These are phyloP conservation scores for Dipodascus geniculatus DNA, from an alignment of 805 yeast genomes.

Conservation along the genomic window DNA sequence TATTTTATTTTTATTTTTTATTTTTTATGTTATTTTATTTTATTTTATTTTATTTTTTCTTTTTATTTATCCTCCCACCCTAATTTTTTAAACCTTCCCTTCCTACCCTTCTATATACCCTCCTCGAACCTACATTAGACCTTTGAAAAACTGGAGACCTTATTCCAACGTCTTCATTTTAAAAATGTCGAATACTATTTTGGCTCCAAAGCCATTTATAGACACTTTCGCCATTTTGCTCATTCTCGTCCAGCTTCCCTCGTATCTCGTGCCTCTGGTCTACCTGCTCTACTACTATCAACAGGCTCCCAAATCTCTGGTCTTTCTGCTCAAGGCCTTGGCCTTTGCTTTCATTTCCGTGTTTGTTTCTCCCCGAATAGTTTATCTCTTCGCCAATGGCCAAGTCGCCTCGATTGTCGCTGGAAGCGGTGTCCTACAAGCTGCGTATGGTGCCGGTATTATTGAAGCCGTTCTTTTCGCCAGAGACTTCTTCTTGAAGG, in stretches of 20 bases:
- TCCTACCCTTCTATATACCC: not conserved
- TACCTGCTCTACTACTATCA: not conserved
- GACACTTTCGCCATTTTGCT: not conserved
- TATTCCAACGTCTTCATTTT: not conserved
- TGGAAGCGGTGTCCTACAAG: not conserved
- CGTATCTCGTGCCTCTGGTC: not conserved
- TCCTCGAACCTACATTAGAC: not conserved
- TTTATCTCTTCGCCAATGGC: not conserved
- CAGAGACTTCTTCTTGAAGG: not conserved
- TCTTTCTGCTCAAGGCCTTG: not conserved
- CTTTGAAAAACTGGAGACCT: no score
- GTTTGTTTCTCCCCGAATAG: not conserved
- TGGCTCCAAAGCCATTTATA: constrained; percentile 1
- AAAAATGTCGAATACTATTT: not conserved
- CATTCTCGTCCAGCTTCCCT: not conserved
- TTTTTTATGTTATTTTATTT: no score
- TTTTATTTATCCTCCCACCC: not conserved
- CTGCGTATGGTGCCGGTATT: not conserved
- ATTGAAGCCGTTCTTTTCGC: not conserved
- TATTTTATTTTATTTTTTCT: no score
- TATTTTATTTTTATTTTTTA: no score
- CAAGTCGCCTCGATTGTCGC: not conserved
- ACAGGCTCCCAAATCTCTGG: not conserved
- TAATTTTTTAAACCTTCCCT: not conserved
- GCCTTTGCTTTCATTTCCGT: constrained; percentile 1